Percentiles rank a stretch among this genome's conserved stretches.
Evolutionary conservation across 2,329 filamentous ascomycete genomes (phyloP).

Genomic region (Epichloe scottii): DNA sequence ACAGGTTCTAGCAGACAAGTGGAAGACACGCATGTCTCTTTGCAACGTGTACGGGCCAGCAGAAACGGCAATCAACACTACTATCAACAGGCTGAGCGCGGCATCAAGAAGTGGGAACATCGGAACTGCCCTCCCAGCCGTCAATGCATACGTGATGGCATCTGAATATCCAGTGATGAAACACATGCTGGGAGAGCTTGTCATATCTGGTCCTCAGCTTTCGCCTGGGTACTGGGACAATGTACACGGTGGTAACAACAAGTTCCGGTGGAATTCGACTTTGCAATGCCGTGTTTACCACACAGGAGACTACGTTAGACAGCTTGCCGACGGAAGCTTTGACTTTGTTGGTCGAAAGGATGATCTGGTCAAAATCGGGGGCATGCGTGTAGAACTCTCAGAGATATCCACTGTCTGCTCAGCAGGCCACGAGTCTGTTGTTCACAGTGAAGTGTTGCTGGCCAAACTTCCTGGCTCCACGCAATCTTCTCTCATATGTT

Average conservation of each 20-base stretch:
- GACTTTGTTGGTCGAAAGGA: constrained; percentile 13
- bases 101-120: constrained; percentile 10
- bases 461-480: neutral
- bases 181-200: constrained; percentile 47
- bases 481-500: neutral
- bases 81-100: constrained; percentile 12
- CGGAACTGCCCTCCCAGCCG: constrained; percentile 12
- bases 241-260: constrained; percentile 7
- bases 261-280: neutral
- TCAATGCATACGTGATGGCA: constrained; percentile 11
- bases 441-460: neutral
- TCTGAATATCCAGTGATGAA: constrained; percentile 30
- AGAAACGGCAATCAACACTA: constrained; percentile 16
- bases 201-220: constrained; percentile 44
- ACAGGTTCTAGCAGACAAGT: constrained; percentile 40
- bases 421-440: neutral
- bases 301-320: constrained; percentile 21
- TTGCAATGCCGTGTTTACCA: constrained; percentile 14
- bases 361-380: constrained; percentile 13
- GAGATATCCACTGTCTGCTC: constrained; percentile 11
- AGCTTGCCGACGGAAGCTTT: constrained; percentile 11
- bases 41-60: constrained; percentile 17
- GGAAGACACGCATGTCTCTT: constrained; percentile 20
- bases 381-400: constrained; percentile 14
- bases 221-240: constrained; percentile 10